Percentiles rank a stretch among this genome's conserved stretches.
Evolutionary conservation across 345 rosid genomes (phyloP).

Genomic region (Ceriops zippeliana): DNA sequence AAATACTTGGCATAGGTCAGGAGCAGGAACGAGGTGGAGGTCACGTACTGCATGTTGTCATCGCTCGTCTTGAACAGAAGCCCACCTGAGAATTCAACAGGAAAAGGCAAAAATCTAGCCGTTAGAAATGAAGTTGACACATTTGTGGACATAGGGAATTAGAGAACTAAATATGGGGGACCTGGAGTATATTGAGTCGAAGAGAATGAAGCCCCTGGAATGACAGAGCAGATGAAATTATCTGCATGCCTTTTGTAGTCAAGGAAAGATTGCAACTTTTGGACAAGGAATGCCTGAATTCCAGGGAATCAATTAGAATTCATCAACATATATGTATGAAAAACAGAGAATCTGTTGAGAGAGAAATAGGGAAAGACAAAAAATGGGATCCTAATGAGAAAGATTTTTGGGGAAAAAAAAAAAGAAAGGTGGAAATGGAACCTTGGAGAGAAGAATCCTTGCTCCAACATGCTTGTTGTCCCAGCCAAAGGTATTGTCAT

Average conservation of each 20-base stretch:
- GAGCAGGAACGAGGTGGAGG: constrained; percentile 55
- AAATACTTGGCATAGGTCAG: constrained; percentile 55
- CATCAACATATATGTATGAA: background rate
- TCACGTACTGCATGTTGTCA: constrained; percentile 57
- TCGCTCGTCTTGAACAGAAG: constrained; percentile 51
- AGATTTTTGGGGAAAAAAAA: background rate
- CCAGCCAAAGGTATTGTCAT: constrained; percentile 34
- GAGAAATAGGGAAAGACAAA: background rate
- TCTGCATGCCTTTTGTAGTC: constrained; percentile 97
- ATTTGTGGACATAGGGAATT: background rate
- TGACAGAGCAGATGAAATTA: constrained; percentile 84
- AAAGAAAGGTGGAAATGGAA: background rate
- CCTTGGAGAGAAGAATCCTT: constrained; percentile 35
- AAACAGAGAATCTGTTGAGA: background rate
- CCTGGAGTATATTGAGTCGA: constrained; percentile 86
- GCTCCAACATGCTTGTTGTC: constrained; percentile 38
- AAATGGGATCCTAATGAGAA: too few species aligned
- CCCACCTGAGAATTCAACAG: constrained; percentile 18
- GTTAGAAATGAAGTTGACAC: background rate
- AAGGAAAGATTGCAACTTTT: constrained; percentile 63
- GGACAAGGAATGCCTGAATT: constrained; percentile 71
- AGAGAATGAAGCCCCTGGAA: constrained; percentile 85
- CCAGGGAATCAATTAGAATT: background rate
- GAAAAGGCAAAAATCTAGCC: constrained; percentile 6
- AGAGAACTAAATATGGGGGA: constrained; percentile 7